Conservation (phyloP, 192 early-diverging fungal genomes). For the Backusella australiensis region DNA sequence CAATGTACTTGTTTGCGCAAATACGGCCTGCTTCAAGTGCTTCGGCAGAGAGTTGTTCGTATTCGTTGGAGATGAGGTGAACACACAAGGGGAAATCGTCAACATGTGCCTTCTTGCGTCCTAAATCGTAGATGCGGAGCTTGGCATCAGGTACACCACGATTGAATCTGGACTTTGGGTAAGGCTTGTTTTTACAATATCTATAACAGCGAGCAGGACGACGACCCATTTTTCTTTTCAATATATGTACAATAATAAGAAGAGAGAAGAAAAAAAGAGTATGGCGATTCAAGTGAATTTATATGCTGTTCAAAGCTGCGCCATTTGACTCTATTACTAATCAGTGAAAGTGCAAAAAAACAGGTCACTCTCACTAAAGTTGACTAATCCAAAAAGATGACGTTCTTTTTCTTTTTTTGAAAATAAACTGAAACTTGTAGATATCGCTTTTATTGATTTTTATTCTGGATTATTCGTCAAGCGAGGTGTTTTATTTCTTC, state of each 20-base stretch:
- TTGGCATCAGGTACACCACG: slow-evolving; percentile 99
- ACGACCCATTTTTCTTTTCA: slow-evolving; percentile 79
- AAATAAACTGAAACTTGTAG: neutral
- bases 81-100: slow-evolving; percentile 97
- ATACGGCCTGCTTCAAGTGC: slow-evolving; percentile 98
- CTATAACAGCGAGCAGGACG: slow-evolving; percentile 99
- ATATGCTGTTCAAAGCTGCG: neutral
- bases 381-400: neutral
- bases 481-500: neutral
- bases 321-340: neutral
- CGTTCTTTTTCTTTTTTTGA: neutral
- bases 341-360: neutral
- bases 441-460: neutral
- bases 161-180: slow-evolving; percentile 97
- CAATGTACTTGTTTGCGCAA: slow-evolving; percentile 97
- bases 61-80: slow-evolving; percentile 95
- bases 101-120: slow-evolving; percentile 95
- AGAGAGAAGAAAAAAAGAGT: neutral
- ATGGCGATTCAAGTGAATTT: neutral
- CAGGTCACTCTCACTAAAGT: neutral
- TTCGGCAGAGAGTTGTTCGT: slow-evolving; percentile 97
- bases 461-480: neutral
- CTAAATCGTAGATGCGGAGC: slow-evolving; percentile 96
- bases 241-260: neutral
- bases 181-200: slow-evolving; percentile 99